Percentiles rank a stretch among this genome's conserved stretches.
These are phyloP conservation scores for Crepidotus variabilis DNA, from an alignment of 768 basidiomycete genomes.

Conservation along the genomic window DNA sequence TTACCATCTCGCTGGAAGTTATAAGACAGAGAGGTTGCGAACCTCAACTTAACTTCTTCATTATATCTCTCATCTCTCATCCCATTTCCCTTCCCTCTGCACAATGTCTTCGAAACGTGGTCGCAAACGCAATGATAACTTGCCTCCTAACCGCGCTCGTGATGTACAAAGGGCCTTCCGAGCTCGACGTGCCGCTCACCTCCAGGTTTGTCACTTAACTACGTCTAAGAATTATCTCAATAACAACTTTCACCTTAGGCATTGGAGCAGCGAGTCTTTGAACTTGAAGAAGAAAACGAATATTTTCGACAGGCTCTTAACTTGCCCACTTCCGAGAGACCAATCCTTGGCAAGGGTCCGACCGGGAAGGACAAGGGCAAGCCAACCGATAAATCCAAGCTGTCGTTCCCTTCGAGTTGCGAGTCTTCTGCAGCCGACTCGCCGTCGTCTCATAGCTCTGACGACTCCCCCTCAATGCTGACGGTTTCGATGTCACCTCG, in stretches of 20 bases:
- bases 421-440: slow-evolving; percentile 44
- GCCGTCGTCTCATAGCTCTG: slow-evolving; percentile 26
- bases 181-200: slow-evolving; percentile 83
- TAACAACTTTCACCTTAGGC: slow-evolving; percentile 47
- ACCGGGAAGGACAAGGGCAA: slow-evolving; percentile 85
- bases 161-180: slow-evolving; percentile 90
- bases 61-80: slow-evolving; percentile 3
- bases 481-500: neutral
- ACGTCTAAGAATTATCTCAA: slow-evolving; percentile 28
- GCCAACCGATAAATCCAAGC: slow-evolving; percentile 31
- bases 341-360: slow-evolving; percentile 76
- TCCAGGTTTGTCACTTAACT: slow-evolving; percentile 51
- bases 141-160: slow-evolving; percentile 77
- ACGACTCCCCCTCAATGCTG: neutral
- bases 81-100: slow-evolving; percentile 10
- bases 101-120: slow-evolving; percentile 85
- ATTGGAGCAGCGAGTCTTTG: slow-evolving; percentile 74
- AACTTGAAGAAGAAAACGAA: slow-evolving; percentile 82
- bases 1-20: neutral
- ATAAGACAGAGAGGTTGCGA: slow-evolving; percentile 20
- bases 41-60: slow-evolving; percentile 1
- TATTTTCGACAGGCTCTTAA: slow-evolving; percentile 68
- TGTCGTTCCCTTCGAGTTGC: slow-evolving; percentile 33
- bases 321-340: slow-evolving; percentile 70
- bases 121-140: slow-evolving; percentile 77